Percentiles rank a stretch among this genome's conserved stretches.
Evolutionary conservation across 306 rosid species (phyloP).

Genomic region (Astragalus glycyphyllos): DNA sequence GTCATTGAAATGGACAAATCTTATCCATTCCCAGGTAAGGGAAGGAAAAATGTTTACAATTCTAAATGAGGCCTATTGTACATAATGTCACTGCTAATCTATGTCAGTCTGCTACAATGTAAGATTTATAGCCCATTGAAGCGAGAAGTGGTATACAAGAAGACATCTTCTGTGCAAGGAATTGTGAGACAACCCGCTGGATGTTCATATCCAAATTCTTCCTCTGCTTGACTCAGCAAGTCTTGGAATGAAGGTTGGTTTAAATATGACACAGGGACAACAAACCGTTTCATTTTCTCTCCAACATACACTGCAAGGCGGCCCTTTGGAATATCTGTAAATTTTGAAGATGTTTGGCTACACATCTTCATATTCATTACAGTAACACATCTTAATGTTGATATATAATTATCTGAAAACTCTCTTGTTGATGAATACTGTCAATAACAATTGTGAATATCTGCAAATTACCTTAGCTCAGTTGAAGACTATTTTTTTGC

Average conservation of each 20-base stretch:
- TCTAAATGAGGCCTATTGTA: background rate
- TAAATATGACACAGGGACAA: slow-evolving; percentile 27
- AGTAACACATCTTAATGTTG: background rate
- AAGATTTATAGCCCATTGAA: slow-evolving; percentile 9
- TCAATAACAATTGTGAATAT: background rate
- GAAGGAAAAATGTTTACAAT: slow-evolving; percentile 15
- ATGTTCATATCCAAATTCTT: slow-evolving; percentile 26
- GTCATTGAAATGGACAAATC: slow-evolving; percentile 6
- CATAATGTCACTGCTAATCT: background rate
- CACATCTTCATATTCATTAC: slow-evolving; percentile 7
- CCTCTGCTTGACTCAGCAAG: slow-evolving; percentile 16
- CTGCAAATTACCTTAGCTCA: background rate
- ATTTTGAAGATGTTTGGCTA: slow-evolving; percentile 17
- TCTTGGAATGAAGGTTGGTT: slow-evolving; percentile 31
- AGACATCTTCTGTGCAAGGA: background rate
- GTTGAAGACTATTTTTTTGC: too few relatives aligned
- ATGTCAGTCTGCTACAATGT: background rate
- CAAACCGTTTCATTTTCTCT: slow-evolving; percentile 24
- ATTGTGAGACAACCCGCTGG: slow-evolving; percentile 32
- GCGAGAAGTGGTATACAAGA: background rate
- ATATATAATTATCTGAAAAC: background rate
- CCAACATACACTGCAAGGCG: slow-evolving; percentile 27
- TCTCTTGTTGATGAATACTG: background rate
- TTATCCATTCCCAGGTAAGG: background rate
- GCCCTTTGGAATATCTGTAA: slow-evolving; percentile 3